A percentile compares a stretch with the other conserved stretches of the same genome.
phyloP scores from a whole-genome alignment of 2,329 filamentous ascomycete genomes.

The Verticillium albo-atrum region DNA sequence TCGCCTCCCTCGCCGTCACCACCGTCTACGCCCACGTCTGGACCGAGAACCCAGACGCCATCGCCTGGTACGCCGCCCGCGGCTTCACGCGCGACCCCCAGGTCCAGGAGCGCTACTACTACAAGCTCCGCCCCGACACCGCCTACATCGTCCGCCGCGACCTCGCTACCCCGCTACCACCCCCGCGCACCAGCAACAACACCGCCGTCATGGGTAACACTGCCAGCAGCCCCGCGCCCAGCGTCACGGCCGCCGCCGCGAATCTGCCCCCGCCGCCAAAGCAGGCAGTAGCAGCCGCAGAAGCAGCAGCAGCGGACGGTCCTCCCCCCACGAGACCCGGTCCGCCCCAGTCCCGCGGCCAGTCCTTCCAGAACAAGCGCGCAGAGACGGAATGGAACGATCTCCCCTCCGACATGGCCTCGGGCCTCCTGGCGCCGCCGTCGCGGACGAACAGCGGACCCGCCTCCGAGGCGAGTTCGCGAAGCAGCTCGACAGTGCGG shows the following conservation, averaged over 20 bases:
- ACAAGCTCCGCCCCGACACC: conserved; percentile 55
- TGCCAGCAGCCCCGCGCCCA: conserved; percentile 6
- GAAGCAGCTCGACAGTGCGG: conserved; percentile 48
- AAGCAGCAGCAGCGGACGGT: not conserved
- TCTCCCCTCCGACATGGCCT: conserved; percentile 55
- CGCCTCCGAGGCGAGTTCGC: conserved; percentile 43
- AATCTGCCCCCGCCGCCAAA: conserved; percentile 19
- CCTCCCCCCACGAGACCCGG: conserved; percentile 16
- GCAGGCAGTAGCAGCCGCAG: not conserved
- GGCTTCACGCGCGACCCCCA: conserved; percentile 48
- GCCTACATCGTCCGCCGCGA: conserved; percentile 55
- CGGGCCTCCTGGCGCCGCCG: conserved; percentile 16
- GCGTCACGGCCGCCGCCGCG: conserved; percentile 24
- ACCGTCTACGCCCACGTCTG: conserved; percentile 62
- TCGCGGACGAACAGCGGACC: conserved; percentile 19
- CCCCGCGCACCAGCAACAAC: conserved; percentile 3
- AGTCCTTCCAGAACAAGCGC: conserved; percentile 55
- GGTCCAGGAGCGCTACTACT: conserved; percentile 56
- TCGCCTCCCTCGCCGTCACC: conserved; percentile 26
- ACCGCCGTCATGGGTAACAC: conserved; percentile 7
- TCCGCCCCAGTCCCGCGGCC: conserved; percentile 34
- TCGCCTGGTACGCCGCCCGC: conserved; percentile 57
- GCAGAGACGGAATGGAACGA: conserved; percentile 64
- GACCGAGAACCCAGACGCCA: conserved; percentile 60
- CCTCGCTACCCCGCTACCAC: conserved; percentile 22